Evolutionary conservation across 352 stramenopile genomes (phyloP).

Genomic region (Discostella stelligera): DNA sequence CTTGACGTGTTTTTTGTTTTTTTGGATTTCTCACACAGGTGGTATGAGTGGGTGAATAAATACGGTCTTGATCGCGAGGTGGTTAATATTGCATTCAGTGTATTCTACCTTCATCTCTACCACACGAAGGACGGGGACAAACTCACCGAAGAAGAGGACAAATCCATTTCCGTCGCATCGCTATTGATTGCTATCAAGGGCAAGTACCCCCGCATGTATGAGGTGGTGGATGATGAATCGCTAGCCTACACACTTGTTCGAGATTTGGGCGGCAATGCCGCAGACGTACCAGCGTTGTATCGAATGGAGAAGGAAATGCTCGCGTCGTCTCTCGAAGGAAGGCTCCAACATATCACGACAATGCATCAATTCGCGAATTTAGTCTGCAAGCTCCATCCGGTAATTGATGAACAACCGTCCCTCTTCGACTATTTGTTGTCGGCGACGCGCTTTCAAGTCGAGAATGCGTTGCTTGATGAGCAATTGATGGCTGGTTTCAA

Average conservation of each 20-base stretch:
- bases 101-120: background rate
- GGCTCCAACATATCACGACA: constrained; percentile 48
- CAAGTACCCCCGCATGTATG: constrained; percentile 4
- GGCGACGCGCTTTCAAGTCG: constrained; percentile 31
- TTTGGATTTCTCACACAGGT: background rate
- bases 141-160: background rate
- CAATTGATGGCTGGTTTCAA: constrained; percentile 36
- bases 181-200: constrained; percentile 31
- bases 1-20: background rate
- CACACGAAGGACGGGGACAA: background rate
- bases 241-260: constrained; percentile 1
- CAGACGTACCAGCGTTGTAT: constrained; percentile 22
- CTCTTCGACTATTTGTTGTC: constrained; percentile 32
- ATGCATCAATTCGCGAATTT: constrained; percentile 38
- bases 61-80: background rate
- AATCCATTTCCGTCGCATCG: constrained; percentile 5
- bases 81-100: background rate
- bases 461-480: constrained; percentile 35
- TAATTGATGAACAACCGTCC: background rate
- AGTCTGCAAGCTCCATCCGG: constrained; percentile 33
- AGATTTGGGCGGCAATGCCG: constrained; percentile 9
- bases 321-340: constrained; percentile 35
- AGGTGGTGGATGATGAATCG: constrained; percentile 15
- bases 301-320: constrained; percentile 40
- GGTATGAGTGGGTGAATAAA: background rate